These are phyloP conservation scores for Mytilinidion resinicola DNA, from an alignment of 495 filamentous ascomycete genomes.

Conservation along the genomic window DNA sequence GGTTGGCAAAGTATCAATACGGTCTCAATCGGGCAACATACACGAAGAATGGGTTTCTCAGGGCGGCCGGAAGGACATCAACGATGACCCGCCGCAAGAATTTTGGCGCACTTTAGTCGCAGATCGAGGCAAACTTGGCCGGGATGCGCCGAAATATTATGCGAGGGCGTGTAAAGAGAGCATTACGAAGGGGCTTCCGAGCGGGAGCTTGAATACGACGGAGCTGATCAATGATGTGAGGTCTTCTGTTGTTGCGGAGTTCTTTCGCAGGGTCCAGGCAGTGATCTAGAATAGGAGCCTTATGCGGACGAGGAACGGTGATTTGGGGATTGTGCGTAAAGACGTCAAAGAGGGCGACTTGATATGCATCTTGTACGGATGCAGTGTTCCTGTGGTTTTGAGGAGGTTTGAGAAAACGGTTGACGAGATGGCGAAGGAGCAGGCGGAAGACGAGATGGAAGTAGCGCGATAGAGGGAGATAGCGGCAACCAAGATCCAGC, in stretches of 20 bases:
- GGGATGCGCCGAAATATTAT: conserved; percentile 33
- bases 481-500: not conserved
- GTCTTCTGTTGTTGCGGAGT: conserved; percentile 32
- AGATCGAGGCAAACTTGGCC: conserved; percentile 30
- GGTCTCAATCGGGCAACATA: conserved; percentile 15
- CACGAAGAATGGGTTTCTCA: conserved; percentile 16
- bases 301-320: conserved; percentile 22
- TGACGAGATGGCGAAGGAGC: not conserved
- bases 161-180: conserved; percentile 15
- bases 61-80: conserved; percentile 14
- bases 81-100: conserved; percentile 27
- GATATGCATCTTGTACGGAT: conserved; percentile 28
- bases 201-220: conserved; percentile 32
- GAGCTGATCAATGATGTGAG: conserved; percentile 32
- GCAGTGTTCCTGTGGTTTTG: conserved; percentile 27
- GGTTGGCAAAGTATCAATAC: conserved; percentile 14
- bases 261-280: conserved; percentile 35
- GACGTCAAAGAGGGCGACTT: conserved; percentile 18
- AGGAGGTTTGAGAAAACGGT: not conserved
- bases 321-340: not conserved
- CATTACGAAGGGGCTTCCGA: conserved; percentile 4
- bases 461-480: not conserved
- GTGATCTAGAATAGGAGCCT: conserved; percentile 35
- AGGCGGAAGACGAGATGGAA: not conserved
- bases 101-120: conserved; percentile 41